Conservation (phyloP, 345 rosid species). For the Microcos paniculata region DNA sequence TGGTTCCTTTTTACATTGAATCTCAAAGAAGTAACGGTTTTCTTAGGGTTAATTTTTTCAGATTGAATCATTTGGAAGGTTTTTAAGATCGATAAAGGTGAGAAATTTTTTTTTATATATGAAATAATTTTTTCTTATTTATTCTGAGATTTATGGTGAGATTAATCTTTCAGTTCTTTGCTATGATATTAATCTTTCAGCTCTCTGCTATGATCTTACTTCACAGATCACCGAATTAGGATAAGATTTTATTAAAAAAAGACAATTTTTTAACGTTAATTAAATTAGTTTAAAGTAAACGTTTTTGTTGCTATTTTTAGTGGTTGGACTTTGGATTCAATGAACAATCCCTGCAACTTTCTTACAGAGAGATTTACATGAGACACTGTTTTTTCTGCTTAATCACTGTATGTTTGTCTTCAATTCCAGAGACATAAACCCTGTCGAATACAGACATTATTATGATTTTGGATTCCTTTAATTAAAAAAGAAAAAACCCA, state of each 20-base stretch:
- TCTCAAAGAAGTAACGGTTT: not conserved
- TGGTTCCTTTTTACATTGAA: not conserved
- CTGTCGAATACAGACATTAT: slow-evolving; percentile 33
- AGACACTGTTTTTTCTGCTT: not conserved
- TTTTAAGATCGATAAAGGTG: slow-evolving; percentile 16
- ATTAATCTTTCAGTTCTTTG: not conserved
- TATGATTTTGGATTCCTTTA: slow-evolving; percentile 26
- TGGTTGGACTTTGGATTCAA: slow-evolving; percentile 11
- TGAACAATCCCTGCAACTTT: slow-evolving; percentile 8
- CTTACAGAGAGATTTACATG: slow-evolving; percentile 12
- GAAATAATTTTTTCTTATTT: not conserved
- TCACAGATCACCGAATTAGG: slow-evolving; percentile 1
- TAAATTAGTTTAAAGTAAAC: not conserved
- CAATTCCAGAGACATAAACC: slow-evolving; percentile 31
- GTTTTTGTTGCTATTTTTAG: slow-evolving; percentile 13
- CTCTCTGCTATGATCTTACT: not conserved
- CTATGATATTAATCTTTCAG: not conserved
- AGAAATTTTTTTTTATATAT: not conserved
- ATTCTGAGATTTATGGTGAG: not conserved
- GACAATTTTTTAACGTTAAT: not conserved
- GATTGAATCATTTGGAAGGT: not conserved
- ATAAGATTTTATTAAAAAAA: not conserved
- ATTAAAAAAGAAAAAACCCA: slow-evolving; percentile 15
- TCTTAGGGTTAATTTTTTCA: not conserved
- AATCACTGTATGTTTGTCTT: slow-evolving; percentile 21